Conservation (phyloP, 768 basidiomycete genomes). For the Suillus discolor region DNA sequence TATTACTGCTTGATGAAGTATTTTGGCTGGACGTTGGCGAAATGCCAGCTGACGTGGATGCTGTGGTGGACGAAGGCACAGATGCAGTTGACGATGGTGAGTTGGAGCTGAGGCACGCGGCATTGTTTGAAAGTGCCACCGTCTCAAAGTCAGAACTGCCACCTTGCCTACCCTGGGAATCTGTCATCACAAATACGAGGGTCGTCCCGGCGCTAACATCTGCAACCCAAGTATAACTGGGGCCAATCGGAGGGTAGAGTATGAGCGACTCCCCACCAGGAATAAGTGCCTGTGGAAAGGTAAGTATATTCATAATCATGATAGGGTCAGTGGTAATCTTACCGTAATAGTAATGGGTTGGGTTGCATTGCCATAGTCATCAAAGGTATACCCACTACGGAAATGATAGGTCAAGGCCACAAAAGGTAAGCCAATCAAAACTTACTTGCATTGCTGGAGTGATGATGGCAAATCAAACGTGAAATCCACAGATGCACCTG, state of each 20-base stretch:
- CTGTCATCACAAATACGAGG: constrained; percentile 58
- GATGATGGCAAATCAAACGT: constrained; percentile 51
- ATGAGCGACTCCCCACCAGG: constrained; percentile 59
- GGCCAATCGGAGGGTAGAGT: constrained; percentile 38
- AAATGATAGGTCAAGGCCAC: constrained; percentile 5
- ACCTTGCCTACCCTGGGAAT: constrained; percentile 52
- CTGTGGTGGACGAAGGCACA: constrained; percentile 25
- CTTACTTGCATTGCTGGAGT: constrained; percentile 64
- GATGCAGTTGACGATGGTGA: constrained; percentile 58
- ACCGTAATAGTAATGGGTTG: constrained; percentile 61
- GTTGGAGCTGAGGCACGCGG: constrained; percentile 49
- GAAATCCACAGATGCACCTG: constrained; percentile 46
- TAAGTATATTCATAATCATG: constrained; percentile 1
- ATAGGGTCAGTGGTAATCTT: constrained; percentile 15
- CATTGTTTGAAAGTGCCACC: constrained; percentile 50
- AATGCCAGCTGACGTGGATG: constrained; percentile 18
- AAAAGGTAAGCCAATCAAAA: not conserved
- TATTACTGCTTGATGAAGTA: constrained; percentile 36
- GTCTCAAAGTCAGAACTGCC: constrained; percentile 57
- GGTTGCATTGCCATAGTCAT: constrained; percentile 43
- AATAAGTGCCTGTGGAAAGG: constrained; percentile 51
- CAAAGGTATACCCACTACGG: constrained; percentile 49
- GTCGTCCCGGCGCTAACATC: constrained; percentile 60
- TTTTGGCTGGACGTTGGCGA: constrained; percentile 22
- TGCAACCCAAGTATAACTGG: constrained; percentile 55